phyloP scores from a whole-genome alignment of 768 basidiomycete species.

The Lactarius deliciosus region DNA sequence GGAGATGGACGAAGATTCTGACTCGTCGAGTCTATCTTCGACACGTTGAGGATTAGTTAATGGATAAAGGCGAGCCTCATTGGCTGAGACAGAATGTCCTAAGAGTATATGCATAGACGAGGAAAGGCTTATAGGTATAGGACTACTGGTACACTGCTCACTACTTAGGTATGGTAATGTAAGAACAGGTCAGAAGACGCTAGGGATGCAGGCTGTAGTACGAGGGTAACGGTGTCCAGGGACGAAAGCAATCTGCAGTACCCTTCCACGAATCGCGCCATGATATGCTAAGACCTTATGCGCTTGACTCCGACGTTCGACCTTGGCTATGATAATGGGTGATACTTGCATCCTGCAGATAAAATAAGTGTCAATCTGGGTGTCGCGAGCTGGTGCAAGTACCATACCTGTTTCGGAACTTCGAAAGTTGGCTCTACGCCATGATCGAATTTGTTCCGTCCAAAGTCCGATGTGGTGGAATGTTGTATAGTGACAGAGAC shows the following conservation, averaged over 20 bases:
- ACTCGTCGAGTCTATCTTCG: conserved; percentile 93
- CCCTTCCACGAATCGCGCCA: neutral
- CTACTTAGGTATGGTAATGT: neutral
- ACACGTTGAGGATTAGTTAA: conserved; percentile 55
- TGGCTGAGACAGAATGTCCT: conserved; percentile 76
- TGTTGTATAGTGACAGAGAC: neutral
- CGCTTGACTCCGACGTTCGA: neutral
- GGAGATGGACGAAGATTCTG: conserved; percentile 59
- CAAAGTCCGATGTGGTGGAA: neutral
- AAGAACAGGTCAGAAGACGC: neutral
- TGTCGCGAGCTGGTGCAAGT: neutral
- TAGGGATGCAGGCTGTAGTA: neutral
- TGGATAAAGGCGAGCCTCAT: conserved; percentile 57
- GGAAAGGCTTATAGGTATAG: conserved; percentile 75
- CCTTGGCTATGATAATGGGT: neutral
- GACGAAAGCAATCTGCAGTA: neutral
- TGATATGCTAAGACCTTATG: neutral
- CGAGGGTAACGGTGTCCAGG: neutral
- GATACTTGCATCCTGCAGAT: neutral
- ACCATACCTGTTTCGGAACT: neutral
- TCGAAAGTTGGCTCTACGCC: neutral
- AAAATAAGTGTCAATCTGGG: neutral
- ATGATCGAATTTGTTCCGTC: neutral
- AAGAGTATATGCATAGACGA: conserved; percentile 63
- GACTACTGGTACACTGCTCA: neutral